Percentiles rank a stretch among this genome's conserved stretches.
phyloP scores from a whole-genome alignment of 106 monocot species.

The Hemerocallis citrina region DNA sequence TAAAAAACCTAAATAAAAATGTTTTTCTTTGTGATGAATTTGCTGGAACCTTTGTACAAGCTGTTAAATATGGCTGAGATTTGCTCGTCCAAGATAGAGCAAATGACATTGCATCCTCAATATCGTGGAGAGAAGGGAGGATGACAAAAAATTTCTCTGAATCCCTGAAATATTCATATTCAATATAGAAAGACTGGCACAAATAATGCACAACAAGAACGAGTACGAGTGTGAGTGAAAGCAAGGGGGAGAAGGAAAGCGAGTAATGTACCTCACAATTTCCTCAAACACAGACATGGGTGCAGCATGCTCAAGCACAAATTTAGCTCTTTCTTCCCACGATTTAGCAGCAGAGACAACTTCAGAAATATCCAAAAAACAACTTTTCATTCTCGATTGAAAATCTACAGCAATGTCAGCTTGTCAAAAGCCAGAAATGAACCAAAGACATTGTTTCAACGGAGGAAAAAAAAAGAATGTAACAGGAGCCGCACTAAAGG shows the following conservation, averaged over 20 bases:
- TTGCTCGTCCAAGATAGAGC: slow-evolving; percentile 54
- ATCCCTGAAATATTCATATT: slow-evolving; percentile 29
- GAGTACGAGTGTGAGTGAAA: too few species aligned
- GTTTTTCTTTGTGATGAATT: too few species aligned
- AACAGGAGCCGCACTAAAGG: not conserved
- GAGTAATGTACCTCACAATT: slow-evolving; percentile 30
- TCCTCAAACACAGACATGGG: slow-evolving; percentile 45
- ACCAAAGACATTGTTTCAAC: not conserved
- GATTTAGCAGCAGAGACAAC: slow-evolving; percentile 23
- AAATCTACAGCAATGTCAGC: slow-evolving; percentile 25
- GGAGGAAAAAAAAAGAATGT: not conserved
- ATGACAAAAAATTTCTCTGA: slow-evolving; percentile 40
- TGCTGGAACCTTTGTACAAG: too few species aligned
- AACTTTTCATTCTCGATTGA: slow-evolving; percentile 37
- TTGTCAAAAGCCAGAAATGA: not conserved
- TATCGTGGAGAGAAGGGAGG: slow-evolving; percentile 42
- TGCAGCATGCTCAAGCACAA: slow-evolving; percentile 30
- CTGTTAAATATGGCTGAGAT: slow-evolving; percentile 39
- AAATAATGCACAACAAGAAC: not conserved
- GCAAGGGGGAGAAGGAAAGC: not conserved
- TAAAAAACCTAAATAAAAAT: too few species aligned
- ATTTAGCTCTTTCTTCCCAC: slow-evolving; percentile 63
- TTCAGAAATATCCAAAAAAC: slow-evolving; percentile 33
- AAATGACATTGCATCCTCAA: slow-evolving; percentile 30
- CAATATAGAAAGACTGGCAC: not conserved